phyloP scores from a whole-genome alignment of 1,139 yeast species.

The Saccharomyces hybrid region DNA sequence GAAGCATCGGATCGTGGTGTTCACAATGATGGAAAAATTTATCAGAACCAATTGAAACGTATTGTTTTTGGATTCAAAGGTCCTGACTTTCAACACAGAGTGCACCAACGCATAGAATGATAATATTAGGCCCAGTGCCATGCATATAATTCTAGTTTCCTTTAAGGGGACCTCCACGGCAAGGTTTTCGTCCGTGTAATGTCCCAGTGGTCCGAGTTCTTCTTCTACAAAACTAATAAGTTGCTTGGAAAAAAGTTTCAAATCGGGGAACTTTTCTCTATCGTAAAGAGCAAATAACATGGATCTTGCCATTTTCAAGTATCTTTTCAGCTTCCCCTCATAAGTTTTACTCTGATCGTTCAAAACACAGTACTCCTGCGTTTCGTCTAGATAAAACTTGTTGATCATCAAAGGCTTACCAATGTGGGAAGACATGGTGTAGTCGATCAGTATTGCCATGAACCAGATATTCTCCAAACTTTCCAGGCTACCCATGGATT shows the following conservation, averaged over 20 bases:
- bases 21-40: slow-evolving; percentile 6
- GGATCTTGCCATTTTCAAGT: slow-evolving; percentile 18
- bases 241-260: slow-evolving; percentile 8
- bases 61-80: slow-evolving; percentile 6
- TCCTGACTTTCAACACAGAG: slow-evolving; percentile 6
- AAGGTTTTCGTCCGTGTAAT: slow-evolving; percentile 13
- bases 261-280: slow-evolving; percentile 11
- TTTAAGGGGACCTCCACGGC: slow-evolving; percentile 10
- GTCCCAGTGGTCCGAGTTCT: slow-evolving; percentile 18
- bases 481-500: slow-evolving; percentile 16
- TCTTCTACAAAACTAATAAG: slow-evolving; percentile 17
- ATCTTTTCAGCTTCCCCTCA: slow-evolving; percentile 13
- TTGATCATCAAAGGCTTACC: slow-evolving; percentile 29
- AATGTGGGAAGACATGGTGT: slow-evolving; percentile 21
- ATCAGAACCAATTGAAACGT: slow-evolving; percentile 8
- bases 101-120: slow-evolving; percentile 11
- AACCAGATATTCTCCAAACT: slow-evolving; percentile 28
- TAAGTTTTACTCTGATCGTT: slow-evolving; percentile 6
- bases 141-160: slow-evolving; percentile 11
- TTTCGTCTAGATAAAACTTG: slow-evolving; percentile 14
- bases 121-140: slow-evolving; percentile 9
- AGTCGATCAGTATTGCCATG: slow-evolving; percentile 27
- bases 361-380: slow-evolving; percentile 5
- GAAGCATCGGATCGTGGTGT: slow-evolving; percentile 5
- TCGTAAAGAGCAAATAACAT: slow-evolving; percentile 13